phyloP scores from a whole-genome alignment of 768 basidiomycete species.

The Agrocybe pediades region DNA sequence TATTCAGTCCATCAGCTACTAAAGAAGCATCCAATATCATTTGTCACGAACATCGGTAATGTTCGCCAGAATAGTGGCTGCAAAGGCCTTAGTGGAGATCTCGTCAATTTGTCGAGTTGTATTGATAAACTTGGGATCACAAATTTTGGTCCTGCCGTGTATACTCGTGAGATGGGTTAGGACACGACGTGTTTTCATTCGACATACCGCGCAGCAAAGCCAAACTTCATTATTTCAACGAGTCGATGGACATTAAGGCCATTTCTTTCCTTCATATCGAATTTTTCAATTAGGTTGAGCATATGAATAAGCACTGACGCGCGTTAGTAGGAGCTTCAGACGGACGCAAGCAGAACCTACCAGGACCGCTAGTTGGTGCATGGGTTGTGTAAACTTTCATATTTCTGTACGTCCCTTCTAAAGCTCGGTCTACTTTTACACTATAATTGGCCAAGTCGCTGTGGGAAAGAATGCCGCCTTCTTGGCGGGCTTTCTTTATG shows the following conservation, averaged over 20 bases:
- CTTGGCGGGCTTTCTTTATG: slow-evolving; percentile 64
- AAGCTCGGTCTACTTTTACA: slow-evolving; percentile 69
- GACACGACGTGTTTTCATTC: slow-evolving; percentile 5
- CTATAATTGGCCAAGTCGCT: slow-evolving; percentile 74
- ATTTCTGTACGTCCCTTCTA: slow-evolving; percentile 76
- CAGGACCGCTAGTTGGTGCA: slow-evolving; percentile 84
- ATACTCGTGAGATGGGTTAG: neutral
- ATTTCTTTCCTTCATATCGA: slow-evolving; percentile 52
- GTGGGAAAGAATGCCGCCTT: slow-evolving; percentile 80
- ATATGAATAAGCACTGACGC: slow-evolving; percentile 77
- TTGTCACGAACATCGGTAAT: slow-evolving; percentile 71
- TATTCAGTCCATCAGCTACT: slow-evolving; percentile 28
- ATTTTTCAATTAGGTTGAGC: slow-evolving; percentile 89
- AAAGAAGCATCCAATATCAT: slow-evolving; percentile 21
- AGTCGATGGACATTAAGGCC: slow-evolving; percentile 74
- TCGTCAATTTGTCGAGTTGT: slow-evolving; percentile 55
- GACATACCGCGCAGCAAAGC: slow-evolving; percentile 56
- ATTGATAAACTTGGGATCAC: slow-evolving; percentile 74
- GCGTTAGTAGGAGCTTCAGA: neutral
- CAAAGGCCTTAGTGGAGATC: slow-evolving; percentile 73
- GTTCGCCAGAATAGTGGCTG: slow-evolving; percentile 57
- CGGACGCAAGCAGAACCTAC: slow-evolving; percentile 27
- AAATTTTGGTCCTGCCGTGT: slow-evolving; percentile 68
- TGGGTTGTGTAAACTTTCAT: slow-evolving; percentile 82
- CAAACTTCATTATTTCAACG: slow-evolving; percentile 84